Evolutionary conservation across 108 stramenopile genomes (phyloP).

Genomic region (Parmales sp.): DNA sequence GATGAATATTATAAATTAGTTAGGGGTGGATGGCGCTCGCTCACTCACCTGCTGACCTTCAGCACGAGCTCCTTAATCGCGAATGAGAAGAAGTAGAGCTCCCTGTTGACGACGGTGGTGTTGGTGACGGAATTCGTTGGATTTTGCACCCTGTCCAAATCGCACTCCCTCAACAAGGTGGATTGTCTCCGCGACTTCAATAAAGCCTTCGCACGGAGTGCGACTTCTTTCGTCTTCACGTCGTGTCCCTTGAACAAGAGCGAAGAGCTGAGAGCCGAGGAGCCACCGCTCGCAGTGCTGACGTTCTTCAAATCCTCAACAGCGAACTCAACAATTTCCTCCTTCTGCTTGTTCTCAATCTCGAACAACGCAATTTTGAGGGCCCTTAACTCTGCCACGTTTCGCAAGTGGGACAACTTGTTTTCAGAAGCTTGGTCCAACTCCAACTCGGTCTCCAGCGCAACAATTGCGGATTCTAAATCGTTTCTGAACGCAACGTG

Average conservation of each 20-base stretch:
- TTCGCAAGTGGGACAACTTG: background rate
- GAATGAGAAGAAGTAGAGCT: background rate
- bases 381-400: background rate
- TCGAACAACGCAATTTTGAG: background rate
- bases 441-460: background rate
- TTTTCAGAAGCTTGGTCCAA: no score
- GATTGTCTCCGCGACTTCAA: background rate
- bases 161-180: background rate
- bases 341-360: background rate
- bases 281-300: no score
- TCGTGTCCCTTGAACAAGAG: no score
- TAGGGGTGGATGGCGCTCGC: no score
- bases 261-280: no score
- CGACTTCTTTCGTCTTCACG: background rate
- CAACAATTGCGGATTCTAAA: background rate
- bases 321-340: background rate
- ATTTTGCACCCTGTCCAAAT: background rate
- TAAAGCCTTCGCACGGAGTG: background rate
- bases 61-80: background rate
- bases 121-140: background rate
- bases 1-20: no score
- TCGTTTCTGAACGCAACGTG: conserved; percentile 19
- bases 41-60: no score
- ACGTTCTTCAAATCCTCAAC: no score
- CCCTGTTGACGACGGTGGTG: background rate